phyloP scores from a whole-genome alignment of 257 asterid genomes.

The Solanum habrochaites region DNA sequence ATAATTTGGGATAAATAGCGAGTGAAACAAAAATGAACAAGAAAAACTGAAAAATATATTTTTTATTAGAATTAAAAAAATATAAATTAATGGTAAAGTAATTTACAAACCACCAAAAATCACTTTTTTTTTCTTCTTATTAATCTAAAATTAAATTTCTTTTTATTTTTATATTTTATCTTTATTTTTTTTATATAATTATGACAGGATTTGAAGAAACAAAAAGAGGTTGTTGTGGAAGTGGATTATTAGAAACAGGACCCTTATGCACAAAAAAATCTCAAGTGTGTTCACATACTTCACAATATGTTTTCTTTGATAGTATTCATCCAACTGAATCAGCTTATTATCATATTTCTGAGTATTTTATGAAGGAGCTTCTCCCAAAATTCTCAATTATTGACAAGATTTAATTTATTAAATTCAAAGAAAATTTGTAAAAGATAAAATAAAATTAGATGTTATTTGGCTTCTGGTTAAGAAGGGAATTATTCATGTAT shows the following conservation, averaged over 20 bases:
- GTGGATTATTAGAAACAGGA: slow-evolving; percentile 11
- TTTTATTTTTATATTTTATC: not conserved
- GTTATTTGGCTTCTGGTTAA: not conserved
- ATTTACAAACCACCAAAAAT: not conserved
- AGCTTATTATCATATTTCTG: not conserved
- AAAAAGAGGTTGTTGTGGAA: slow-evolving; percentile 17
- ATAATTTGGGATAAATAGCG: not conserved
- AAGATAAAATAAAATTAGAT: not conserved
- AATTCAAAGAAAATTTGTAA: not conserved
- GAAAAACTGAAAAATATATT: too few species aligned
- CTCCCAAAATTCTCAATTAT: not conserved
- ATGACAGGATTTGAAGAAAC: slow-evolving; percentile 17
- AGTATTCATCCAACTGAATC: slow-evolving; percentile 9
- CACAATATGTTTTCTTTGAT: slow-evolving; percentile 5
- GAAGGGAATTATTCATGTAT: not conserved
- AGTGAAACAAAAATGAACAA: not conserved
- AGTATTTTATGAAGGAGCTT: not conserved
- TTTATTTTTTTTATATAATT: not conserved
- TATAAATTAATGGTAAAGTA: too few species aligned
- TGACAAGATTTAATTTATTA: not conserved
- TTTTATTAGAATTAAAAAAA: too few species aligned
- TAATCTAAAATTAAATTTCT: not conserved
- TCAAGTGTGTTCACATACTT: slow-evolving; percentile 1
- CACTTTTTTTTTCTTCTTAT: not conserved
- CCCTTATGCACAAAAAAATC: not conserved